phyloP scores from a whole-genome alignment of 805 yeast genomes.

The Torulaspora maleeae region DNA sequence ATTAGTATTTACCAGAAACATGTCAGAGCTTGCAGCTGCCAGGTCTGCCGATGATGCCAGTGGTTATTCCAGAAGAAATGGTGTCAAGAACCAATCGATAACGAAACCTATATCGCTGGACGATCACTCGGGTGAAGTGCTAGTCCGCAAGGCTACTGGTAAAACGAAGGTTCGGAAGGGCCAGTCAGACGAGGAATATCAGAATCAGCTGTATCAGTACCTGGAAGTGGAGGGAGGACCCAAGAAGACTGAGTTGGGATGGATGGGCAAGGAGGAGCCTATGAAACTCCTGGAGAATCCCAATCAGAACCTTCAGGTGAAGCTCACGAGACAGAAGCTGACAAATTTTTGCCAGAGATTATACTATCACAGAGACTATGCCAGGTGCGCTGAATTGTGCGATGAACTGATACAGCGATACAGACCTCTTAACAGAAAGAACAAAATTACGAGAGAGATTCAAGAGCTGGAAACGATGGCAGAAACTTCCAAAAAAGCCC shows the following conservation, averaged over 20 bases:
- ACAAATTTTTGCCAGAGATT: slow-evolving; percentile 59
- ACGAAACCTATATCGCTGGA: slow-evolving; percentile 28
- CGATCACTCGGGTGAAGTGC: slow-evolving; percentile 39
- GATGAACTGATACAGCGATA: slow-evolving; percentile 36
- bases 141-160: slow-evolving; percentile 45
- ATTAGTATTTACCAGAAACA: neutral
- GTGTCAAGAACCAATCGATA: slow-evolving; percentile 9
- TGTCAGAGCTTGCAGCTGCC: slow-evolving; percentile 5
- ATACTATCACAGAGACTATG: slow-evolving; percentile 52
- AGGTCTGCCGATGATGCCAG: slow-evolving; percentile 1
- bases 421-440: slow-evolving; percentile 35
- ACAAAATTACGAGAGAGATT: slow-evolving; percentile 47
- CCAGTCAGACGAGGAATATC: slow-evolving; percentile 63
- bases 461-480: slow-evolving; percentile 42
- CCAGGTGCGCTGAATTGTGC: slow-evolving; percentile 46
- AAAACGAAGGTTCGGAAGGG: slow-evolving; percentile 54
- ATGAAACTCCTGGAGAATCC: slow-evolving; percentile 1
- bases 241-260: slow-evolving; percentile 40
- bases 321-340: slow-evolving; percentile 52
- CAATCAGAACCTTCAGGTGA: slow-evolving; percentile 31
- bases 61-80: slow-evolving; percentile 6
- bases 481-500: slow-evolving; percentile 8
- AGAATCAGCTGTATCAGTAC: slow-evolving; percentile 49
- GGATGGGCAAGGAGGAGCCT: slow-evolving; percentile 20
- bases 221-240: slow-evolving; percentile 50